Evolutionary conservation across 73 alveolate species (phyloP).

Genomic region (Stentor coeruleus): DNA sequence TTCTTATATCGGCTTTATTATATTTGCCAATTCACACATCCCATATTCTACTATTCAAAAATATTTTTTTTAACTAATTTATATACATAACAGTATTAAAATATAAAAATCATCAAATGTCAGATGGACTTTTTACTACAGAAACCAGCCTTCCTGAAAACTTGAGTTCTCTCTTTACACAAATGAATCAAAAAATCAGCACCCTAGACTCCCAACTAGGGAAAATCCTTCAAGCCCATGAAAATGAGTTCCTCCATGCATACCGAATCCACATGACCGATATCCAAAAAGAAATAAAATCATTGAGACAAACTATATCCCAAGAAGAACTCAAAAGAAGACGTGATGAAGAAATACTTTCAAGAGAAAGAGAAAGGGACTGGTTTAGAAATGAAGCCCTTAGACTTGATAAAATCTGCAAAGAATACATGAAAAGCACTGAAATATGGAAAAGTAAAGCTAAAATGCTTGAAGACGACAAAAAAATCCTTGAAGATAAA

Average conservation of each 20-base stretch:
- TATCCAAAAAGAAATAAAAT: not conserved
- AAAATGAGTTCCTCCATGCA: not conserved
- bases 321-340: constrained; percentile 17
- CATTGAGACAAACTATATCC: not conserved
- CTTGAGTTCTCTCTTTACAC: not conserved
- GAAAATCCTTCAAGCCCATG: constrained; percentile 3
- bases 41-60: too few relatives aligned
- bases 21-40: too few relatives aligned
- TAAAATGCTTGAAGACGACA: constrained; percentile 22
- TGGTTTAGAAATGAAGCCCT: constrained; percentile 39
- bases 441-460: constrained; percentile 11
- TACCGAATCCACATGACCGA: not conserved
- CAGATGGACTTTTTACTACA: too few relatives aligned
- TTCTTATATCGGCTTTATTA: too few relatives aligned
- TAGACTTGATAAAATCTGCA: constrained; percentile 28
- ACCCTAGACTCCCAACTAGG: constrained; percentile 3
- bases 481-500: constrained; percentile 10
- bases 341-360: not conserved
- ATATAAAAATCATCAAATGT: too few relatives aligned
- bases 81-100: too few relatives aligned
- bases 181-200: not conserved
- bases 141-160: not conserved
- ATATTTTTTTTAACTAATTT: too few relatives aligned
- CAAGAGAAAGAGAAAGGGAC: constrained; percentile 30
- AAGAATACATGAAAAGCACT: constrained; percentile 10